phyloP scores from a whole-genome alignment of 1,139 yeast genomes.

The Debaryomyces fabryi region DNA sequence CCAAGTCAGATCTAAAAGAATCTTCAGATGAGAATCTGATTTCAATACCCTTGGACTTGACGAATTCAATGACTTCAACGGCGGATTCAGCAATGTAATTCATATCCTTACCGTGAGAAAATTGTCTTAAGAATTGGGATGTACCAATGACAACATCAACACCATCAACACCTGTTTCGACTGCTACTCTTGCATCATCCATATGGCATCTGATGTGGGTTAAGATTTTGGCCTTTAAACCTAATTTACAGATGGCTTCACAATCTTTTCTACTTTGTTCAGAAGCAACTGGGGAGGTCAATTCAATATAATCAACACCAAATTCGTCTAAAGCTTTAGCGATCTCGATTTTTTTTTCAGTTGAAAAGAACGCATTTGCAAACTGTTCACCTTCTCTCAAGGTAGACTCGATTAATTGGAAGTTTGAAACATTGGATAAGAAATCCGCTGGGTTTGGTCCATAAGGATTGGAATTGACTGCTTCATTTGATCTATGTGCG shows the following conservation, averaged over 20 bases:
- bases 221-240: constrained; percentile 55
- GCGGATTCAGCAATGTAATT: constrained; percentile 55
- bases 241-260: constrained; percentile 60
- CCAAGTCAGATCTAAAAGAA: constrained; percentile 60
- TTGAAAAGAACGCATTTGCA: constrained; percentile 58
- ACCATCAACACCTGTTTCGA: constrained; percentile 63
- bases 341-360: constrained; percentile 56
- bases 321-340: constrained; percentile 62
- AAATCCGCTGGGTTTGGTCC: constrained; percentile 64
- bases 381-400: constrained; percentile 65
- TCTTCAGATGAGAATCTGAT: constrained; percentile 60
- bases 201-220: constrained; percentile 63
- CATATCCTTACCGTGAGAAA: constrained; percentile 60
- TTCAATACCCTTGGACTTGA: constrained; percentile 60
- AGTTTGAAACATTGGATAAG: constrained; percentile 54
- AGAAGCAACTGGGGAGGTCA: constrained; percentile 61
- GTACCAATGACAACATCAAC: constrained; percentile 64
- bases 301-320: constrained; percentile 61
- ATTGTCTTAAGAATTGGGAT: constrained; percentile 54
- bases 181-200: constrained; percentile 62
- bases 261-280: constrained; percentile 59
- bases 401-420: constrained; percentile 57
- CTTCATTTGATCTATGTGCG: constrained; percentile 23
- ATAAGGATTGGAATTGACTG: constrained; percentile 44
- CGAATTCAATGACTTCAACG: constrained; percentile 58